These are phyloP conservation scores for Gaertneriomyces semiglobifer DNA, from an alignment of 192 early-diverging fungal species.

Conservation along the genomic window DNA sequence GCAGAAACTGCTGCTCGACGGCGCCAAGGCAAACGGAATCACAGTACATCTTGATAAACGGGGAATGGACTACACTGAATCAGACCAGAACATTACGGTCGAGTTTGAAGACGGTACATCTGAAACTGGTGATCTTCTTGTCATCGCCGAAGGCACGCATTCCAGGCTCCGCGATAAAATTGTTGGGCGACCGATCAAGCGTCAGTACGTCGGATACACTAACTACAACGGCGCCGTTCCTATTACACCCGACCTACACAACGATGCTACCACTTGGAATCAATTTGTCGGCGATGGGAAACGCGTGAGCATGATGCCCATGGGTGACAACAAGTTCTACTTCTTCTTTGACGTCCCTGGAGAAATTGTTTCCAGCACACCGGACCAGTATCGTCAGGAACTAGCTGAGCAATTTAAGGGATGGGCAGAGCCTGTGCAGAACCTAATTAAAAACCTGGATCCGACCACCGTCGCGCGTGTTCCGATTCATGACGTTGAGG, in stretches of 20 bases:
- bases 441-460: conserved; percentile 8
- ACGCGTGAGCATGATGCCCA: conserved; percentile 28
- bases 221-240: conserved; percentile 25
- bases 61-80: neutral
- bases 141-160: conserved; percentile 25
- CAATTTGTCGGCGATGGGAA: conserved; percentile 26
- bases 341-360: conserved; percentile 24
- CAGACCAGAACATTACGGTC: conserved; percentile 11
- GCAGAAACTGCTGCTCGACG: conserved; percentile 23
- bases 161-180: conserved; percentile 16
- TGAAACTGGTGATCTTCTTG: conserved; percentile 13
- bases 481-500: conserved; percentile 19
- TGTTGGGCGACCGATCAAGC: conserved; percentile 3
- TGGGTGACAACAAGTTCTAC: conserved; percentile 27
- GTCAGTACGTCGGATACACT: conserved; percentile 21
- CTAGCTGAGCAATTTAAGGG: conserved; percentile 13
- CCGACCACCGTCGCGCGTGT: conserved; percentile 22
- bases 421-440: conserved; percentile 18
- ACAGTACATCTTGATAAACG: conserved; percentile 15
- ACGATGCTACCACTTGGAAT: conserved; percentile 10
- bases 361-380: neutral
- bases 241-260: conserved; percentile 10
- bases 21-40: conserved; percentile 5
- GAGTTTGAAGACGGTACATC: conserved; percentile 8
- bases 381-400: conserved; percentile 15